phyloP scores from a whole-genome alignment of 2,329 filamentous ascomycete species.

The Sclerotinia subarctica region DNA sequence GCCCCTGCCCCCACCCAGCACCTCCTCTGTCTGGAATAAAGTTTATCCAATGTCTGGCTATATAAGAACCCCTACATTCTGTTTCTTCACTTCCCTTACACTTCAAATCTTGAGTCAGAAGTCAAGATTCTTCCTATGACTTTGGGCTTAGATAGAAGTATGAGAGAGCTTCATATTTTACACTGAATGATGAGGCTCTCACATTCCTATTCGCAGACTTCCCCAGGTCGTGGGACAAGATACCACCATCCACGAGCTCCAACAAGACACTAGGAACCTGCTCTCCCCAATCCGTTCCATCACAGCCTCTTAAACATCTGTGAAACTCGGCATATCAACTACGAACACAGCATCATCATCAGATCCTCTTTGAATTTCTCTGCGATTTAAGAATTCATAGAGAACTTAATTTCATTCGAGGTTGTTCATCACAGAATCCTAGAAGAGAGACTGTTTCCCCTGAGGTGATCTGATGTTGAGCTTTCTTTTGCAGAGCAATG shows the following conservation, averaged over 20 bases:
- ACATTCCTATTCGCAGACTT: not conserved
- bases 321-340: not conserved
- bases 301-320: not conserved
- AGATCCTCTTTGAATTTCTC: not conserved
- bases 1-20: too few species aligned
- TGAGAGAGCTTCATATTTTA: not conserved
- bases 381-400: not conserved
- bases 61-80: not conserved
- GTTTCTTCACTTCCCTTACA: not conserved
- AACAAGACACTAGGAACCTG: not conserved
- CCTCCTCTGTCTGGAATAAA: too few species aligned
- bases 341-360: not conserved
- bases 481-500: not conserved
- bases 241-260: too few species aligned
- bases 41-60: rapidly evolving
- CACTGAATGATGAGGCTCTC: too few species aligned
- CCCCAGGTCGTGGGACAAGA: too few species aligned
- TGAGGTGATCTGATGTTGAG: not conserved
- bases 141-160: rapidly evolving
- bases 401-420: not conserved
- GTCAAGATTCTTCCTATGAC: rapidly evolving
- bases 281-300: rapidly evolving
- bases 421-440: not conserved
- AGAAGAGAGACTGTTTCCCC: conserved; percentile 7
- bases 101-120: too few species aligned